Evolutionary conservation across 2,329 filamentous ascomycete genomes (phyloP).

Genomic region (Aspergillus arachidicola): DNA sequence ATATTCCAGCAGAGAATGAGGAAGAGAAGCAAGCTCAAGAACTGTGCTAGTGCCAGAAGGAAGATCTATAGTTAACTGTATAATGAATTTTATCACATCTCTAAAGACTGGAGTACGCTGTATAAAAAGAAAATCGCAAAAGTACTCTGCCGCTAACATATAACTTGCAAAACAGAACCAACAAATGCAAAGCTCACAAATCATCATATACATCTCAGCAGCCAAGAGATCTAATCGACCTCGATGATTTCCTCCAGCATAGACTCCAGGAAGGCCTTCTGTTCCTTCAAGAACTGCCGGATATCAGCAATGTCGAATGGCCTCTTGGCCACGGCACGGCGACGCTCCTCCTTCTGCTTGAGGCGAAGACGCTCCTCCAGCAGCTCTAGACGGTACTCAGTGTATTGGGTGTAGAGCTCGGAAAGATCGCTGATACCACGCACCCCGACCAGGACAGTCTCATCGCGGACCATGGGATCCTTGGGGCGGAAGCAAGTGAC

Average conservation of each 20-base stretch:
- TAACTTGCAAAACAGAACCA: neutral
- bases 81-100: too few relatives aligned
- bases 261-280: neutral
- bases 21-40: neutral
- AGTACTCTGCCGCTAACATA: neutral
- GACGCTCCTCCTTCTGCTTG: neutral
- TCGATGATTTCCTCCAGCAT: neutral
- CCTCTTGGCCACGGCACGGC: slow-evolving; percentile 7
- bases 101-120: neutral
- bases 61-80: too few relatives aligned
- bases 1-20: neutral
- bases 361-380: neutral
- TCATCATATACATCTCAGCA: neutral
- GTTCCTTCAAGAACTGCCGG: neutral
- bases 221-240: neutral
- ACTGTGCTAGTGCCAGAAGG: too few relatives aligned
- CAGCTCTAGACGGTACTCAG: neutral
- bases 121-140: neutral
- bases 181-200: neutral
- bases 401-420: neutral
- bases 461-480: neutral
- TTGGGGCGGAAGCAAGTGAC: slow-evolving; percentile 1
- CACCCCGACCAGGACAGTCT: neutral
- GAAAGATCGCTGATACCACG: neutral
- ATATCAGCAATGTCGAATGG: neutral